Conservation (phyloP, 2,329 filamentous ascomycete genomes). For the Ophiostoma populinum region DNA sequence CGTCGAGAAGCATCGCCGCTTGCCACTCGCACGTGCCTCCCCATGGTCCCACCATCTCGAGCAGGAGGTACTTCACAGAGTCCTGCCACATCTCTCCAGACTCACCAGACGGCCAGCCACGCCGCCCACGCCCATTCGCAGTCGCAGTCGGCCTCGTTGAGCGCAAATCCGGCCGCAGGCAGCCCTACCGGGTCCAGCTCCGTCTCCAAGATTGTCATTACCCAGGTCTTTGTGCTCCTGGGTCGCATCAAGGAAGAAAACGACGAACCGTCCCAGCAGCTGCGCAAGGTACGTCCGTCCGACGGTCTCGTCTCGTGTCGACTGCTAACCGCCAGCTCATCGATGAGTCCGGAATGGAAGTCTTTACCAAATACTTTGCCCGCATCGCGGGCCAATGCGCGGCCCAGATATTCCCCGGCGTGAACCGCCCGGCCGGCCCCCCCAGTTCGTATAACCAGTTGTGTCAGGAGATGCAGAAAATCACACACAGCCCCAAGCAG, state of each 20-base stretch:
- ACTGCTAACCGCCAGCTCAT: conserved; percentile 48
- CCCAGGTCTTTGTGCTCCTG: conserved; percentile 85
- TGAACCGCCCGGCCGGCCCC: conserved; percentile 55
- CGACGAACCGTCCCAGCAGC: conserved; percentile 66
- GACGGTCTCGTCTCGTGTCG: background rate
- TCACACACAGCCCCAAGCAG: conserved; percentile 64
- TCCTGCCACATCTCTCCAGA: conserved; percentile 39
- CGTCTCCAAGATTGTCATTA: conserved; percentile 83
- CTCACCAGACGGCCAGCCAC: conserved; percentile 35
- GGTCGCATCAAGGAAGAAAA: conserved; percentile 92
- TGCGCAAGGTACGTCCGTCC: conserved; percentile 55
- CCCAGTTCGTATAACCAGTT: conserved; percentile 73
- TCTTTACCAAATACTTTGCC: conserved; percentile 89
- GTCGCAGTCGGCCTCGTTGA: conserved; percentile 37
- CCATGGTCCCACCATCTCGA: conserved; percentile 44
- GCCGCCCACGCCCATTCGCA: conserved; percentile 36
- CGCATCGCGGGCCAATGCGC: conserved; percentile 86
- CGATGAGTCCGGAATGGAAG: conserved; percentile 98
- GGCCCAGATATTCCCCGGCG: conserved; percentile 70
- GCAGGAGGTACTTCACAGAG: conserved; percentile 48
- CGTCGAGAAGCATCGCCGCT: conserved; percentile 4
- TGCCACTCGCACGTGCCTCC: conserved; percentile 8
- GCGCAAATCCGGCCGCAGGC: conserved; percentile 43
- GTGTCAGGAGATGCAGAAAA: conserved; percentile 69
- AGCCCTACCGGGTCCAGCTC: conserved; percentile 46